Conservation (phyloP, 1,139 yeast genomes). For the Geotrichum citri-aurantii region DNA sequence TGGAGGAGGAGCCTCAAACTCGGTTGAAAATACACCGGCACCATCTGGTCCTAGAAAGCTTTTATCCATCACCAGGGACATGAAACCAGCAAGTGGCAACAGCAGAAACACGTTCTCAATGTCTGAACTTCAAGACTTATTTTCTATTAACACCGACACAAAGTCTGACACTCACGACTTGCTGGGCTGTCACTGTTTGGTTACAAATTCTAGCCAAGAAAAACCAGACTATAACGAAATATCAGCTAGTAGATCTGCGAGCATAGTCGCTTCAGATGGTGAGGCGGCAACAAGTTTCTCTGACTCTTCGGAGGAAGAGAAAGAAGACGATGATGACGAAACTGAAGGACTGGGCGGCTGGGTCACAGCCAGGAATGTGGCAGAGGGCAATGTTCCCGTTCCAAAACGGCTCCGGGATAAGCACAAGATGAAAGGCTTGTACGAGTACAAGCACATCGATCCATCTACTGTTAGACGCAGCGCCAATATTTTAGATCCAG, state of each 20-base stretch:
- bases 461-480: neutral
- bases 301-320: neutral
- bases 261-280: neutral
- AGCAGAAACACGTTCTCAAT: conserved; percentile 36
- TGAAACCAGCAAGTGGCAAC: conserved; percentile 13
- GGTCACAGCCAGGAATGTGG: conserved; percentile 45
- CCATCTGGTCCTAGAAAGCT: conserved; percentile 5
- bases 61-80: conserved; percentile 9
- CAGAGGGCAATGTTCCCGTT: conserved; percentile 26
- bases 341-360: conserved; percentile 36
- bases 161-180: conserved; percentile 77
- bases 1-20: conserved; percentile 21
- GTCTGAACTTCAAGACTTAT: conserved; percentile 68
- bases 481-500: neutral
- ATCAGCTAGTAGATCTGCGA: conserved; percentile 12
- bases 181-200: conserved; percentile 59
- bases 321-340: conserved; percentile 20
- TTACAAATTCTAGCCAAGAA: neutral
- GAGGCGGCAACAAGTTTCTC: neutral
- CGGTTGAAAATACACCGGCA: conserved; percentile 10
- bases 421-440: conserved; percentile 46
- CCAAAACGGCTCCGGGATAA: conserved; percentile 25
- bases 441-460: conserved; percentile 57
- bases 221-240: neutral
- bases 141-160: conserved; percentile 51